Percentiles rank a stretch among this genome's conserved stretches.
phyloP scores from a whole-genome alignment of 148 eudicot genomes.

The Chenopodium album region DNA sequence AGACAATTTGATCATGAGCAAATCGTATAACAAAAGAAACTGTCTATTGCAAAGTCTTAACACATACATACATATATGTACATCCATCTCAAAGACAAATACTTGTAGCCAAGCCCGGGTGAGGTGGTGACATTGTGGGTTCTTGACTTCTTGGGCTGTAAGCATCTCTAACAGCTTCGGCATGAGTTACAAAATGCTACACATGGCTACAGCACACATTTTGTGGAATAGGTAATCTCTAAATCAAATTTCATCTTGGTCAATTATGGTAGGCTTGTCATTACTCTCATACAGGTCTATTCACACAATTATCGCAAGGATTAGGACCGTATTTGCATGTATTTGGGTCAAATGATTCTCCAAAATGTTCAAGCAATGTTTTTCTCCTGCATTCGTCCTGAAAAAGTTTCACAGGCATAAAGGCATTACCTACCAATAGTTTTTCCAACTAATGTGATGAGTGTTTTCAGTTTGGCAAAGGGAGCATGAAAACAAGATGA shows the following conservation, averaged over 20 bases:
- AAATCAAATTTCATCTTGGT: background rate
- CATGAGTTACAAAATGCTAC: background rate
- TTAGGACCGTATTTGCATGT: constrained; percentile 70
- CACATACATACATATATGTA: background rate
- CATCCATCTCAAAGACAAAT: background rate
- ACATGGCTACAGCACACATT: constrained; percentile 4
- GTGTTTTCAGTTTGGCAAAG: background rate
- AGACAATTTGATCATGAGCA: background rate
- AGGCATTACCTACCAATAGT: background rate
- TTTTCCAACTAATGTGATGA: background rate
- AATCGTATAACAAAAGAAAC: background rate
- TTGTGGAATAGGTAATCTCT: background rate
- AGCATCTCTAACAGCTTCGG: background rate
- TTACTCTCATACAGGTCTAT: constrained; percentile 38
- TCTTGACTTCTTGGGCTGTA: background rate
- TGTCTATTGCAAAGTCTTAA: background rate
- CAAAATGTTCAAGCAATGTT: constrained; percentile 83
- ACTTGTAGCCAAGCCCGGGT: background rate
- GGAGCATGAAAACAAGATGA: constrained; percentile 2
- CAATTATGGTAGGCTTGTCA: constrained; percentile 1
- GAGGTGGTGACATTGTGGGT: background rate
- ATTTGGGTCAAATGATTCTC: constrained; percentile 64
- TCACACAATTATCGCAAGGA: constrained; percentile 92
- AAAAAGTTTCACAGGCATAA: constrained; percentile 3
- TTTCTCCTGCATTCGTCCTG: constrained; percentile 91